Evolutionary conservation across 2,329 filamentous ascomycete species (phyloP).

Genomic region (Leptographium lundbergii): DNA sequence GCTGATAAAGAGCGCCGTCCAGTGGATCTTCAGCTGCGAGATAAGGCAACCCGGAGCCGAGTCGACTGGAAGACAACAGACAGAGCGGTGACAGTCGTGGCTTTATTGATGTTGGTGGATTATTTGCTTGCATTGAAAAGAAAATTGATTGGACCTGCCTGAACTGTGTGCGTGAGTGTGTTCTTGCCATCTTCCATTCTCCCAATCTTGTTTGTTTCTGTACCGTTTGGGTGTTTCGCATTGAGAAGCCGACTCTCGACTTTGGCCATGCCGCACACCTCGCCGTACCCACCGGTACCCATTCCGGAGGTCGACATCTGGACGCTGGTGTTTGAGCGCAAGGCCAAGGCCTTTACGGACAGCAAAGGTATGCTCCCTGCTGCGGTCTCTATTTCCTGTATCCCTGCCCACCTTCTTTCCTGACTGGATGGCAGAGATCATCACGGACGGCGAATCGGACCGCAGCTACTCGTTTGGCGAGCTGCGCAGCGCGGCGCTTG

Average conservation of each 20-base stretch:
- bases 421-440: slow-evolving; percentile 46
- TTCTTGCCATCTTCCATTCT: no score
- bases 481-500: slow-evolving; percentile 49
- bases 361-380: slow-evolving; percentile 46
- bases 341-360: slow-evolving; percentile 52
- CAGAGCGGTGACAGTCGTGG: not conserved
- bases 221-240: not conserved
- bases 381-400: not conserved
- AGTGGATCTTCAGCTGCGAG: not conserved
- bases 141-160: no score
- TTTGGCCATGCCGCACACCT: slow-evolving; percentile 56
- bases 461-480: slow-evolving; percentile 58
- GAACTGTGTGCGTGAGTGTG: no score
- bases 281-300: slow-evolving; percentile 48
- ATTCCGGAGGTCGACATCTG: slow-evolving; percentile 70
- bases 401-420: not conserved
- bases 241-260: not conserved
- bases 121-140: not conserved
- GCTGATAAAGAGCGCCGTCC: not conserved
- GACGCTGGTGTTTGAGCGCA: slow-evolving; percentile 62
- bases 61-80: not conserved
- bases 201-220: not conserved
- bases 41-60: not conserved
- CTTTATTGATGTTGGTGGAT: not conserved
- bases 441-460: slow-evolving; percentile 60